Percentiles rank a stretch among this genome's conserved stretches.
Evolutionary conservation across 192 early-diverging fungal genomes (phyloP).

Genomic region (Dissophora ornata): DNA sequence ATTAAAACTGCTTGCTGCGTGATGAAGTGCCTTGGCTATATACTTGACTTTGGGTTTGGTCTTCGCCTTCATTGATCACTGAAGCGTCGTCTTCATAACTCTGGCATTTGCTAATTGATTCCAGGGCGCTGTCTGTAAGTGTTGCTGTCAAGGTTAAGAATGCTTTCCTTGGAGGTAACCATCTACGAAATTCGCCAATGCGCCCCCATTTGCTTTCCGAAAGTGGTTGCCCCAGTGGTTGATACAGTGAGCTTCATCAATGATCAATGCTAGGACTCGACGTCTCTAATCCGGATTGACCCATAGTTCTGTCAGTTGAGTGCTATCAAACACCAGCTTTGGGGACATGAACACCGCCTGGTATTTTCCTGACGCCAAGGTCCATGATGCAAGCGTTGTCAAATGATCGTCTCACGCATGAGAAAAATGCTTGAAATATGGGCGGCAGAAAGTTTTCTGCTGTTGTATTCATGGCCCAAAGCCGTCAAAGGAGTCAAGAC

Average conservation of each 20-base stretch:
- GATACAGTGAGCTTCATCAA: conserved; percentile 18
- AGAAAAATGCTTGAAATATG: too few relatives aligned
- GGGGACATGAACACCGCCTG: too few relatives aligned
- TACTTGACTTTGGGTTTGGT: conserved; percentile 3
- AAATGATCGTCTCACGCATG: too few relatives aligned
- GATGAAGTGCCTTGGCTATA: not conserved
- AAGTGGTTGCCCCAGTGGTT: conserved; percentile 7
- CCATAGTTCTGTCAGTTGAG: too few relatives aligned
- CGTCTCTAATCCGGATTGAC: too few relatives aligned
- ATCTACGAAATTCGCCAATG: not conserved
- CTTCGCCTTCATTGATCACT: conserved; percentile 6
- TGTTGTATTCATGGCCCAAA: too few relatives aligned
- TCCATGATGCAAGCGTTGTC: too few relatives aligned
- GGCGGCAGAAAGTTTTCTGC: too few relatives aligned
- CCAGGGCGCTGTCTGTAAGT: not conserved
- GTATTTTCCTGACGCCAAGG: too few relatives aligned
- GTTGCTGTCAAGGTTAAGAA: conserved; percentile 13
- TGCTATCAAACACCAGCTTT: too few relatives aligned
- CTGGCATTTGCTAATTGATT: not conserved
- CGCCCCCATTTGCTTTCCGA: not conserved
- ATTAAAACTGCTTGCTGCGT: conserved; percentile 5
- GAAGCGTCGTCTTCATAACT: not conserved
- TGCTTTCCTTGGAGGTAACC: not conserved
- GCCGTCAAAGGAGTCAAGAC: too few relatives aligned
- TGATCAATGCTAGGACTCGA: not conserved